Conservation (phyloP, 495 filamentous ascomycete genomes). For the Penicillium samsonianum region DNA sequence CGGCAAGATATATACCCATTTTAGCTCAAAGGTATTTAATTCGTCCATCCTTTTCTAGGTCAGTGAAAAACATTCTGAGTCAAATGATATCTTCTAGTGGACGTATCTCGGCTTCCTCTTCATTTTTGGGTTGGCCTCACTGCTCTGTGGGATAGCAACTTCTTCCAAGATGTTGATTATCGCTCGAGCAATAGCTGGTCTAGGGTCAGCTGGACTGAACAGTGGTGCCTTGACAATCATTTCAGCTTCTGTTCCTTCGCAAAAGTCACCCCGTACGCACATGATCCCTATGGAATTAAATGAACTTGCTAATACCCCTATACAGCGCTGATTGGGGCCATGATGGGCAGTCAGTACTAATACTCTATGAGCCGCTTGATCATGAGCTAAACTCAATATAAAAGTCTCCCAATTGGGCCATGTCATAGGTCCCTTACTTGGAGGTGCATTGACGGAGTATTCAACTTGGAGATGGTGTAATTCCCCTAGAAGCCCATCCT, state of each 20-base stretch:
- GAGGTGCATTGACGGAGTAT: constrained; percentile 58
- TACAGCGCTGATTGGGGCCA: constrained; percentile 33
- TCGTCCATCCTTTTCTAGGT: background rate
- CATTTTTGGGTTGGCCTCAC: constrained; percentile 46
- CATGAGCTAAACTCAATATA: constrained; percentile 6
- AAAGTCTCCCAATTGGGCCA: constrained; percentile 38
- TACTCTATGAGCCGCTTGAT: constrained; percentile 3
- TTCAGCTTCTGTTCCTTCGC: constrained; percentile 43
- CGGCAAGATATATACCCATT: constrained; percentile 50
- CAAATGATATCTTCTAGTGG: constrained; percentile 20
- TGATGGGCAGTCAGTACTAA: constrained; percentile 37
- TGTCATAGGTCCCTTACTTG: constrained; percentile 56
- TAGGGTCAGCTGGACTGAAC: constrained; percentile 45
- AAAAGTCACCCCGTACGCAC: constrained; percentile 42
- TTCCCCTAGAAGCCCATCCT: constrained; percentile 19
- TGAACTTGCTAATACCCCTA: constrained; percentile 15
- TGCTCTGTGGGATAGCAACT: constrained; percentile 44
- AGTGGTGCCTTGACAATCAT: constrained; percentile 58
- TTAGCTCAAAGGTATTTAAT: constrained; percentile 40
- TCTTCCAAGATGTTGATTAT: constrained; percentile 49
- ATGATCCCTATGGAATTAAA: constrained; percentile 1
- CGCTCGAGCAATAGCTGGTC: constrained; percentile 47
- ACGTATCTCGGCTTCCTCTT: constrained; percentile 38
- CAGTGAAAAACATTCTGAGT: background rate
- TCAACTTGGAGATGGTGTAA: constrained; percentile 57